Base-by-base conservation (phyloP, 2,329 filamentous ascomycete species). In the Monosporascus sp. region DNA sequence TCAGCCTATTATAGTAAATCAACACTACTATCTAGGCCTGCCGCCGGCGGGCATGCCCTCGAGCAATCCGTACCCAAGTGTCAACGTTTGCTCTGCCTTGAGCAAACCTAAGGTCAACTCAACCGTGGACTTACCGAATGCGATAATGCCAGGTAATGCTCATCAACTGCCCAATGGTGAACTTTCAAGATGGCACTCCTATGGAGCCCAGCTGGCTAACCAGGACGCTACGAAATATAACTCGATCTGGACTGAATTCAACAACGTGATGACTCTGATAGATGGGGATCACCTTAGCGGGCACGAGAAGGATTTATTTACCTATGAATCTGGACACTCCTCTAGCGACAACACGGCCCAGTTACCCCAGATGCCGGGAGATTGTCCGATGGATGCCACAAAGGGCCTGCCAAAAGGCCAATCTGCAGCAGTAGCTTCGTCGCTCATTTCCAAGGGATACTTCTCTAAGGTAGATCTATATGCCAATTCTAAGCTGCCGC, bases 391-490 rank as follows among this genome's bases (percentile, higher is more conserved):
- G 59, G 64, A 70, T 59, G 58, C 58, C 51, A 65, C 66, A 56
- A 65, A 68, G 58, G 61, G 66, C 55, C 54, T 68, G 50, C 57
- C 65, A 6, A 72, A 75, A 47, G 69, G 68, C 7, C 69, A 73
- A 49, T 67, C 69, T 17, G 64, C 63, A 14, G 66, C 67, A 2
- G 57, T 63, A 17, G 65, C 69, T 5, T 63, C 68, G 1, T 66
- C 68, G 5, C 58, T 73, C 3, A 68, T 73, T 2, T 75, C 76
- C 11, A 76, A 76, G 8, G 82, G 79, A 55, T 84, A 85, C 64
- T 90, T 91, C 60, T 79, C 84, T 15, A 95, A 94, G 67, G 87
- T 90, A 15, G 86, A 90, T 63, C 71, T 85, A 1, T 95, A 95
- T 65, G 78, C 82, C 46, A 96, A 96, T 66, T 89, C 90, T 2